Evolutionary conservation across 176 grass and related monocot species (phyloP).

Genomic region (Oryza officinalis): DNA sequence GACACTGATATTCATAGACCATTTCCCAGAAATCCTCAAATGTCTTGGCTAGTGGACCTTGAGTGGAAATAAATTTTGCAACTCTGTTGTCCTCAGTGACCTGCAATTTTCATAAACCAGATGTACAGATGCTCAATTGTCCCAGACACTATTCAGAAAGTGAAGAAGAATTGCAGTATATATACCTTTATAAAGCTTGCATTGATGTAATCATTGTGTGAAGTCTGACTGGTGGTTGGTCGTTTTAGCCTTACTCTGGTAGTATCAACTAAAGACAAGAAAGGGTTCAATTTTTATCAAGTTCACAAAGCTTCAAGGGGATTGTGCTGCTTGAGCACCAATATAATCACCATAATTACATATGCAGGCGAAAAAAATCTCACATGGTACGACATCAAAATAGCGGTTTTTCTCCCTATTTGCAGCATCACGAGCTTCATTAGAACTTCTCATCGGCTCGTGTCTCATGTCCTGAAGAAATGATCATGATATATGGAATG

Average conservation of each 20-base stretch:
- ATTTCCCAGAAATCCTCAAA: constrained; percentile 94
- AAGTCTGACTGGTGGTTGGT: constrained; percentile 24
- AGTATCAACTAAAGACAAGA: constrained; percentile 62
- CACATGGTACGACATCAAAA: constrained; percentile 86
- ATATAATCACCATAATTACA: constrained; percentile 16
- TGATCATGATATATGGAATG: constrained; percentile 22
- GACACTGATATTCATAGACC: constrained; percentile 69
- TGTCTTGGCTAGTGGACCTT: constrained; percentile 80
- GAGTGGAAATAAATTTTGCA: constrained; percentile 82
- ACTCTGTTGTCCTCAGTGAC: constrained; percentile 48
- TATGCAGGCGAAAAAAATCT: constrained; percentile 25
- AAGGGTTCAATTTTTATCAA: constrained; percentile 12
- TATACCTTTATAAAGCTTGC: constrained; percentile 85
- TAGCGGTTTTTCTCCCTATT: constrained; percentile 87
- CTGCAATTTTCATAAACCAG: constrained; percentile 30
- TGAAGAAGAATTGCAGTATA: neutral
- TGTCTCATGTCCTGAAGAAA: constrained; percentile 33
- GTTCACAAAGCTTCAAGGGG: neutral
- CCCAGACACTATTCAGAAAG: neutral
- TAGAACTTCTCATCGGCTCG: constrained; percentile 26
- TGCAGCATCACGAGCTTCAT: constrained; percentile 50
- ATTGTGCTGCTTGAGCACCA: neutral
- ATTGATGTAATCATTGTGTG: constrained; percentile 69
- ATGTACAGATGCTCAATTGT: constrained; percentile 17
- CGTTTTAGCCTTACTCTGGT: constrained; percentile 61